Evolutionary conservation across 2,329 filamentous ascomycete species (phyloP).

Genomic region (Talaromyces albobiverticillius): DNA sequence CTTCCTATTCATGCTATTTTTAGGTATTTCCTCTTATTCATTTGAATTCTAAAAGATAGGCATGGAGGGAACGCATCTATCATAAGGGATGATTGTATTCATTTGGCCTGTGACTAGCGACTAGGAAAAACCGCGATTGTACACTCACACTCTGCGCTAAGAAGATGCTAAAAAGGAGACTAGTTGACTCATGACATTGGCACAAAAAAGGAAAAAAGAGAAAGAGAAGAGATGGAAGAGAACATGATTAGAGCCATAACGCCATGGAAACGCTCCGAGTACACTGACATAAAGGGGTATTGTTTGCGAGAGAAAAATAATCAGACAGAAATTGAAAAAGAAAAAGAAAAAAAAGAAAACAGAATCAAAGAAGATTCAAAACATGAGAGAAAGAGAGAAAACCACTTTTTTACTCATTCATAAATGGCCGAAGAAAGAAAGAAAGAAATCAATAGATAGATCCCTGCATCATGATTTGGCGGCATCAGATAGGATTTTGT

Average conservation of each 20-base stretch:
- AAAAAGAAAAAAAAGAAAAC: slow-evolving; percentile 3
- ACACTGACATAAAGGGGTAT: slow-evolving; percentile 13
- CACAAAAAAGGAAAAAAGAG: too few relatives aligned
- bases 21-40: too few relatives aligned
- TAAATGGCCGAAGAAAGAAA: not conserved
- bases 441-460: not conserved
- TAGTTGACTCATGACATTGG: too few relatives aligned
- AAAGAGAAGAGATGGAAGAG: not conserved
- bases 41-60: too few relatives aligned
- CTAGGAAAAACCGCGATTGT: too few relatives aligned
- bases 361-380: not conserved
- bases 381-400: not conserved
- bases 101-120: too few relatives aligned
- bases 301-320: slow-evolving; percentile 5
- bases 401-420: not conserved
- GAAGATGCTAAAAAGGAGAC: not conserved
- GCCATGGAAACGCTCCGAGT: slow-evolving; percentile 9
- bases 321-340: not conserved
- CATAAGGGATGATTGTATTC: too few relatives aligned
- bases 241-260: not conserved
- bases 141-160: too few relatives aligned
- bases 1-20: too few relatives aligned
- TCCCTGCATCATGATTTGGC: slow-evolving; percentile 22
- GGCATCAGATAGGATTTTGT: slow-evolving; percentile 40
- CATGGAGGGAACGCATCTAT: too few relatives aligned